Conservation (phyloP, 352 stramenopile species). For the Pythium aphanidermatum region DNA sequence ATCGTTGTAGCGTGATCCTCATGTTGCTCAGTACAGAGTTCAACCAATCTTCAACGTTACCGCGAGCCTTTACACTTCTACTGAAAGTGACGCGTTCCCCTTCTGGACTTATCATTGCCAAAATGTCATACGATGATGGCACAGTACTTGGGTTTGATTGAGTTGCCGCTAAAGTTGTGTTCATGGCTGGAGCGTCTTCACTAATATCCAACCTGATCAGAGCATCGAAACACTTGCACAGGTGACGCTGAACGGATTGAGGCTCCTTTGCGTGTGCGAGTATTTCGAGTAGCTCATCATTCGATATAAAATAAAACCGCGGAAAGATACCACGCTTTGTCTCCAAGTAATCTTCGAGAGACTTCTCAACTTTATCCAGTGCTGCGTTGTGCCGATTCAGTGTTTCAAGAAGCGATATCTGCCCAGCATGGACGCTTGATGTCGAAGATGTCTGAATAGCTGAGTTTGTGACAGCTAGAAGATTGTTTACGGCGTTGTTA, state of each 20-base stretch:
- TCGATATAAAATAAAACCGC: slow-evolving; percentile 87
- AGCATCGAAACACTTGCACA: slow-evolving; percentile 84
- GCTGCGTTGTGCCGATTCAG: slow-evolving; percentile 65
- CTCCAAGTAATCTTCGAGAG: slow-evolving; percentile 76
- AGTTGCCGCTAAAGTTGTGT: background rate
- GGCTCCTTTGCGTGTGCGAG: slow-evolving; percentile 76
- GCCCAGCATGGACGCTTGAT: slow-evolving; percentile 11
- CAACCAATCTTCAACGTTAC: slow-evolving; percentile 87
- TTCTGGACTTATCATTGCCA: slow-evolving; percentile 77
- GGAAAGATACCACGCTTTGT: slow-evolving; percentile 82
- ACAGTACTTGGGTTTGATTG: background rate
- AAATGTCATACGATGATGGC: slow-evolving; percentile 42
- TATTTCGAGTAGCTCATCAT: slow-evolving; percentile 84
- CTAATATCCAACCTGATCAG: slow-evolving; percentile 73
- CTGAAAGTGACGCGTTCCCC: slow-evolving; percentile 74
- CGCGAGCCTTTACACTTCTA: slow-evolving; percentile 68
- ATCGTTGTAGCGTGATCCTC: slow-evolving; percentile 55
- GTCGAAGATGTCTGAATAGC: background rate
- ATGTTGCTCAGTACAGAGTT: slow-evolving; percentile 69
- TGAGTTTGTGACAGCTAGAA: background rate
- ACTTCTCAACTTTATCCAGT: slow-evolving; percentile 73
- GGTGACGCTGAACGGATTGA: slow-evolving; percentile 66
- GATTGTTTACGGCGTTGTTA: slow-evolving; percentile 1
- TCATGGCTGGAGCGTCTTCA: slow-evolving; percentile 22
- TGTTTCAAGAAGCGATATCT: slow-evolving; percentile 40